Evolutionary conservation across 2,329 filamentous ascomycete genomes (phyloP), one percentile per base, ranked within the genome.

Genomic region (Aureobasidium zeae): DNA sequence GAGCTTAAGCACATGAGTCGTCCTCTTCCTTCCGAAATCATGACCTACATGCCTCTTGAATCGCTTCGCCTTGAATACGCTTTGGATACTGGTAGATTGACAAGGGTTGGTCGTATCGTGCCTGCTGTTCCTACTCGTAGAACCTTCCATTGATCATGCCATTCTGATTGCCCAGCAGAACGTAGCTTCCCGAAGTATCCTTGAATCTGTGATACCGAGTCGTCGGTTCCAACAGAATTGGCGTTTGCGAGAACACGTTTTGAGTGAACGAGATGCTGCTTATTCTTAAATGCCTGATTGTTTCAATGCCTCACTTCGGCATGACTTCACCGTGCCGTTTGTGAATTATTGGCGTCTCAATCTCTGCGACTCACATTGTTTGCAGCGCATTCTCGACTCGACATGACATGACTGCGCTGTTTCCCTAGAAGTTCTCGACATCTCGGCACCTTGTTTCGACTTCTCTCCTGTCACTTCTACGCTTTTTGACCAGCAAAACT

Each of bases 371-470:
- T 26, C 22, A 15, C 34, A n/a, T 43, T 12, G 39, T 43, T 43
- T 34, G 39, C 39, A 43, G 39, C n/a, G 39, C 21, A 22, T 43
- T 33, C 39, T 43, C 17, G 39, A 26, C 30, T 33, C 22, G 30
- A 33, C 30, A 28, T 43, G 39, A 32, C n/a, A n/a, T n/a, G n/a
- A n/a, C 20, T 28, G n/a, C 30, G 15, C 12, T 28, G 16, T 4
- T 21, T 32, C 16, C 16, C 16, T 34, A 8, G 8, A 26, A 28
- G 6, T 21, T 20, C 15, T 33, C 39, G 30, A 32, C 28, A 22
- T 22, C 22, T 34, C 21, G 16, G 16, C 10, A 19, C 5, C 9
- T 5, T 20, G 22, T 21, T 21, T 34, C 22, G 8, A 34, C 12
- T 28, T 21, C 20, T 8, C n/a, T 6, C 4, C 17, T 10, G 3